Conservation (phyloP, 163 green algal species). For the Coccomyxa subellipsoidea region DNA sequence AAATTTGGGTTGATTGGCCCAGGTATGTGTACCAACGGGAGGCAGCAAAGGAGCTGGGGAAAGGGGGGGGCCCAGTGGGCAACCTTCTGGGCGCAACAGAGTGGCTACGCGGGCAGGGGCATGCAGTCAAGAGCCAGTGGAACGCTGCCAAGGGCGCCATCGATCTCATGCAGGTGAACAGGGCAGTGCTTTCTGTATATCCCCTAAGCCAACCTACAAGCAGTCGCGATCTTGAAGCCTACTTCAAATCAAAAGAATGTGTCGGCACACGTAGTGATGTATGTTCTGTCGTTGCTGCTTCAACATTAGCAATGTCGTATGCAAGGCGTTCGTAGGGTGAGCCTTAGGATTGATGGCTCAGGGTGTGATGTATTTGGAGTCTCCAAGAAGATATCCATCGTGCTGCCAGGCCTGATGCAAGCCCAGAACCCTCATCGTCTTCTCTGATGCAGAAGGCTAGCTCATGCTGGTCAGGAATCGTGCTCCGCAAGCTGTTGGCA, state of each 20-base stretch:
- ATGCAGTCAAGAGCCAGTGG: slow-evolving; percentile 38
- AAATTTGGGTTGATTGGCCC: background rate
- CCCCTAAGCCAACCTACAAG: too few species aligned
- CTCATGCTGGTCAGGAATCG: too few species aligned
- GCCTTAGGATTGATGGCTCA: too few species aligned
- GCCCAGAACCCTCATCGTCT: background rate
- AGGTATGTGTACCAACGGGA: slow-evolving; percentile 47
- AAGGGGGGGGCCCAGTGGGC: slow-evolving; percentile 27
- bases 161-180: slow-evolving; percentile 12
- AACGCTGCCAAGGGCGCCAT: slow-evolving; percentile 25
- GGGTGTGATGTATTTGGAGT: too few species aligned
- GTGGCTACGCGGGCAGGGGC: slow-evolving; percentile 33
- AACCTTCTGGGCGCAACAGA: slow-evolving; percentile 36
- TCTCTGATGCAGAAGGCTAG: background rate
- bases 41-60: slow-evolving; percentile 31
- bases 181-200: background rate
- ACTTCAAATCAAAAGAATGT: too few species aligned
- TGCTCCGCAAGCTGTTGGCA: too few species aligned
- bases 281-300: too few species aligned
- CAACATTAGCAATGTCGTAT: too few species aligned
- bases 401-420: background rate
- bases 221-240: too few species aligned
- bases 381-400: too few species aligned
- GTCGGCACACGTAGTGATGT: background rate
- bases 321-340: too few species aligned